These are phyloP conservation scores for Chlamydomonas applanata DNA, from an alignment of 139 green algal species.

Conservation along the genomic window DNA sequence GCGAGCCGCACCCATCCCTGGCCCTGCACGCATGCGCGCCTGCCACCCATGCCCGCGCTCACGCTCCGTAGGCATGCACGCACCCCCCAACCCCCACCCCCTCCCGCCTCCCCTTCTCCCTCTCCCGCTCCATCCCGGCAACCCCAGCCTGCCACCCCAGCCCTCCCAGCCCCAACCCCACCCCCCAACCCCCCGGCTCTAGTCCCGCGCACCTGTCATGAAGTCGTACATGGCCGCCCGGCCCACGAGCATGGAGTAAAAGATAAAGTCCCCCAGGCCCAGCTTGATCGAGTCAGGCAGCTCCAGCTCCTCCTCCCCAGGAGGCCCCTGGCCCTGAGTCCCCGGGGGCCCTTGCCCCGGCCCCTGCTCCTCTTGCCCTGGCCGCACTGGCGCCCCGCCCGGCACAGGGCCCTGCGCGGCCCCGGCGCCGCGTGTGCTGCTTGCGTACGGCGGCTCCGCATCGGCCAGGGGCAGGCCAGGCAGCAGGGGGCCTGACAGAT, in stretches of 20 bases:
- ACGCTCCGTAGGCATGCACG: not conserved
- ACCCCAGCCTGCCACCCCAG: too few relatives aligned
- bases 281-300: slow-evolving; percentile 87
- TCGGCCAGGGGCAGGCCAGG: too few relatives aligned
- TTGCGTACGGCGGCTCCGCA: too few relatives aligned
- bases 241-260: slow-evolving; percentile 93
- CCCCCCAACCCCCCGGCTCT: not conserved
- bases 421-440: too few relatives aligned
- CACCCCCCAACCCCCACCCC: too few relatives aligned
- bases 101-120: too few relatives aligned
- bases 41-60: too few relatives aligned
- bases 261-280: slow-evolving; percentile 98
- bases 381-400: not conserved
- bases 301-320: slow-evolving; percentile 12
- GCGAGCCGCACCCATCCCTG: too few relatives aligned
- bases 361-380: slow-evolving; percentile 19
- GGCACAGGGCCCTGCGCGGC: too few relatives aligned
- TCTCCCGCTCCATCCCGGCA: too few relatives aligned
- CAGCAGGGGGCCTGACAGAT: too few relatives aligned
- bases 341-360: not conserved
- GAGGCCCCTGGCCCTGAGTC: not conserved
- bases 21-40: not conserved
- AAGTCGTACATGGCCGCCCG: slow-evolving; percentile 94
- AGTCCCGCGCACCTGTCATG: slow-evolving; percentile 82
- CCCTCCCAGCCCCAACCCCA: too few relatives aligned